Evolutionary conservation across 768 basidiomycete species (phyloP).

Genomic region (Leccinum arenicola): DNA sequence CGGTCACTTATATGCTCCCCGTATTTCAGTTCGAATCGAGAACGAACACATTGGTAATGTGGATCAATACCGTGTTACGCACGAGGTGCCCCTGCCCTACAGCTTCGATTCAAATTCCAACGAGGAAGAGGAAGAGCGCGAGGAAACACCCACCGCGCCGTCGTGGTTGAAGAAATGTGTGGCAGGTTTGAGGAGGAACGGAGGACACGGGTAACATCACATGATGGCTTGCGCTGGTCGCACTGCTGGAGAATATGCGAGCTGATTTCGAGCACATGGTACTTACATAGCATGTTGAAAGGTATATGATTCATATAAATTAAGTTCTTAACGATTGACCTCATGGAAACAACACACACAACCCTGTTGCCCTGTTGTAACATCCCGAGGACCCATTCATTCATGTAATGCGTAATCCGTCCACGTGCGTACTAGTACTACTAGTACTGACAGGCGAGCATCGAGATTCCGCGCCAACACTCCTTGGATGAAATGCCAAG

Average conservation of each 20-base stretch:
- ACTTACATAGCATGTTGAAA: background rate
- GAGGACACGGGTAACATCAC: conserved; percentile 1
- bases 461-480: background rate
- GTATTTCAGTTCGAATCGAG: conserved; percentile 64
- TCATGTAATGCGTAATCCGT: background rate
- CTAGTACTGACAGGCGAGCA: background rate
- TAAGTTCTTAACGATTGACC: background rate
- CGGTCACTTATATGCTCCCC: background rate
- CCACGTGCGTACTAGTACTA: background rate
- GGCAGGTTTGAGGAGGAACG: background rate
- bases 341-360: background rate
- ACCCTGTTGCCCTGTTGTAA: background rate
- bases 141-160: conserved; percentile 15
- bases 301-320: background rate
- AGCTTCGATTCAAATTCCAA: conserved; percentile 47
- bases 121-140: conserved; percentile 46
- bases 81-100: conserved; percentile 81
- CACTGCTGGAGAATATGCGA: background rate
- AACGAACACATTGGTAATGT: conserved; percentile 94
- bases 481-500: background rate
- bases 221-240: background rate
- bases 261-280: background rate
- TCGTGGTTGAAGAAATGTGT: background rate
- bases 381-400: background rate
- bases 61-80: conserved; percentile 89